Conservation (phyloP, 345 rosid species). For the Gossypium herbaceum region DNA sequence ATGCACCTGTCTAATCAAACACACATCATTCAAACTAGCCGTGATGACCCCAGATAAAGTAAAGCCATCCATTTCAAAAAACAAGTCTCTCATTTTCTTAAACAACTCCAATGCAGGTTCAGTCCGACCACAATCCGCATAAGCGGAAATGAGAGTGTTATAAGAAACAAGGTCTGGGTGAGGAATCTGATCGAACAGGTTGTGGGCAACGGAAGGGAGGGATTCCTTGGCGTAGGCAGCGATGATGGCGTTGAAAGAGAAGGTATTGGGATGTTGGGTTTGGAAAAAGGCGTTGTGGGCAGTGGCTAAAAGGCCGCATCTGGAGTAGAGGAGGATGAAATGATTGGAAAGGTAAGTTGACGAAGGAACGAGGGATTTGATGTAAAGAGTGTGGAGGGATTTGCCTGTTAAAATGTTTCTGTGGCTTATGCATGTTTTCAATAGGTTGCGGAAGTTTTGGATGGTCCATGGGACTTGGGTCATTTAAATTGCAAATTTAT, state of each 20-base stretch:
- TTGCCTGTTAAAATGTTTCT: conserved; percentile 57
- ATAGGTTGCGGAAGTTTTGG: conserved; percentile 44
- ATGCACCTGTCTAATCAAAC: conserved; percentile 62
- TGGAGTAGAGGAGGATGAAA: conserved; percentile 84
- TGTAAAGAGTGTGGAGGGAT: conserved; percentile 62
- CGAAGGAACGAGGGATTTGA: conserved; percentile 59
- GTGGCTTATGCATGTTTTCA: conserved; percentile 49
- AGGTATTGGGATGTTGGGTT: conserved; percentile 53
- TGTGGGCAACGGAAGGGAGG: conserved; percentile 39
- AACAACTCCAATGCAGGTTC: conserved; percentile 46
- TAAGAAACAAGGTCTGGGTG: conserved; percentile 70
- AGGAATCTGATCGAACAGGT: conserved; percentile 80
- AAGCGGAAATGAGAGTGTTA: conserved; percentile 72
- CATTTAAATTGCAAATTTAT: not conserved
- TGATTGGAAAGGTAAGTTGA: conserved; percentile 86
- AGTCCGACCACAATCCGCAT: conserved; percentile 54
- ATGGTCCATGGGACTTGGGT: conserved; percentile 32
- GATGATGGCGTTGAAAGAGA: conserved; percentile 73
- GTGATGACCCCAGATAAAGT: conserved; percentile 71
- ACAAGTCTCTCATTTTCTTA: conserved; percentile 46
- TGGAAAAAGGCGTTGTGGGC: conserved; percentile 51
- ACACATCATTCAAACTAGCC: conserved; percentile 43
- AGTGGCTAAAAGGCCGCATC: conserved; percentile 48
- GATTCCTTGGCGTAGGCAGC: conserved; percentile 48
- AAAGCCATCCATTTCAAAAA: conserved; percentile 62